A percentile compares a stretch with the other conserved stretches of the same genome.
phyloP scores from a whole-genome alignment of 768 basidiomycete species.

The Russula ochroleuca region DNA sequence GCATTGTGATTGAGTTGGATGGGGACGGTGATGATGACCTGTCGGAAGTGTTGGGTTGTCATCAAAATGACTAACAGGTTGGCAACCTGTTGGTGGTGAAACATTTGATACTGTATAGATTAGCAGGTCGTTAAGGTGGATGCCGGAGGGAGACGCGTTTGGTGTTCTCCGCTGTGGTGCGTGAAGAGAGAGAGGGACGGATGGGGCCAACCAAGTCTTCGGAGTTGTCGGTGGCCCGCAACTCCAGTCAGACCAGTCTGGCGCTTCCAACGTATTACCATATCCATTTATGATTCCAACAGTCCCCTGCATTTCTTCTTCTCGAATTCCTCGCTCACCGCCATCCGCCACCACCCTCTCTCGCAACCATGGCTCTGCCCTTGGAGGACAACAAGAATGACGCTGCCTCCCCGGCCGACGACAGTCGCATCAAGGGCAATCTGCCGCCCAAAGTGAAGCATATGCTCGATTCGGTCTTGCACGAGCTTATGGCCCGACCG shows the following conservation, averaged over 20 bases:
- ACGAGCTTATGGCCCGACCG: not conserved
- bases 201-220: too few relatives aligned
- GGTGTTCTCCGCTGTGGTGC: too few relatives aligned
- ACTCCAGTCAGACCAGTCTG: too few relatives aligned
- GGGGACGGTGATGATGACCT: conserved; percentile 26
- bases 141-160: too few relatives aligned
- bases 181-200: too few relatives aligned
- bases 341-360: not conserved
- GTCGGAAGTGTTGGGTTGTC: too few relatives aligned
- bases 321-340: not conserved
- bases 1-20: conserved; percentile 53
- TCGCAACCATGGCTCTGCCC: conserved; percentile 1
- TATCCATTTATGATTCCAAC: not conserved
- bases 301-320: too few relatives aligned
- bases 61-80: too few relatives aligned
- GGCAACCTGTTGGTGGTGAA: too few relatives aligned
- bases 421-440: conserved; percentile 11
- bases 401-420: not conserved
- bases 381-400: not conserved
- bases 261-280: not conserved
- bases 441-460: conserved; percentile 9
- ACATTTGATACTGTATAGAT: too few relatives aligned
- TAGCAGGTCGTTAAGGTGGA: too few relatives aligned
- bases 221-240: too few relatives aligned
- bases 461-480: not conserved